Evolutionary conservation across 305 asterid genomes (phyloP), one percentile per base, ranked within the genome.

Genomic region (Solanum hybrid): DNA sequence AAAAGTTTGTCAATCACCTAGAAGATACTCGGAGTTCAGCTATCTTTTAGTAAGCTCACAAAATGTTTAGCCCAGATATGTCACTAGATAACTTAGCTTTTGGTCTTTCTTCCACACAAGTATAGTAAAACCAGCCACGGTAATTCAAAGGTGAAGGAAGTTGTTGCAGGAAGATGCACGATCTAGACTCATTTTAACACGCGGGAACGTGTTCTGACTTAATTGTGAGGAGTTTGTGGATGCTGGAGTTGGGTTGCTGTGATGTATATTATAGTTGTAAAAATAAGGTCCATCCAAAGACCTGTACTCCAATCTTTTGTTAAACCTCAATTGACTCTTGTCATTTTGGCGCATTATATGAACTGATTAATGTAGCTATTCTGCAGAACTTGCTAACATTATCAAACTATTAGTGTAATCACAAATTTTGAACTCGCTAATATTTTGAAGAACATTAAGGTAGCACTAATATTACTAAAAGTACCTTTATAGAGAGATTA

Each of bases 281-380:
- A 51, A 84, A 84, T 94, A 94, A 93, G 95, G 91, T 94, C 92
- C 94, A 94, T 94, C 96, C 96, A 92, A 93, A 94, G 92, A 93
- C 94, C 95, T 93, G 88, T 46, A 85, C 95, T 93, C 94, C 92
- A 91, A 89, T 87, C 29, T 88, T 88, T 26, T 93, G 82, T 84
- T 29, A 88, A 84, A 46, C 73, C 22, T 51, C 73, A 29, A 29
- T 46, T 10, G 87, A 84, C 38, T 40, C 14, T 81, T 10, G 29
- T 29, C 40, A 46, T 84, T 84, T 31, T 29, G 40, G 87, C 14
- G 40, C 42, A 56, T 51, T 46, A 46, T 69, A 66, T 66, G 16
- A 66, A 66, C 13, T 66, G 7, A 24, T n/a, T 66, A 66, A 66
- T 66, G 29, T 66, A 66, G 7, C 75, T 66, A n/a, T 66, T 66